Base-by-base conservation (phyloP, 805 yeast species). In the Debaryomyces tyrocola region DNA sequence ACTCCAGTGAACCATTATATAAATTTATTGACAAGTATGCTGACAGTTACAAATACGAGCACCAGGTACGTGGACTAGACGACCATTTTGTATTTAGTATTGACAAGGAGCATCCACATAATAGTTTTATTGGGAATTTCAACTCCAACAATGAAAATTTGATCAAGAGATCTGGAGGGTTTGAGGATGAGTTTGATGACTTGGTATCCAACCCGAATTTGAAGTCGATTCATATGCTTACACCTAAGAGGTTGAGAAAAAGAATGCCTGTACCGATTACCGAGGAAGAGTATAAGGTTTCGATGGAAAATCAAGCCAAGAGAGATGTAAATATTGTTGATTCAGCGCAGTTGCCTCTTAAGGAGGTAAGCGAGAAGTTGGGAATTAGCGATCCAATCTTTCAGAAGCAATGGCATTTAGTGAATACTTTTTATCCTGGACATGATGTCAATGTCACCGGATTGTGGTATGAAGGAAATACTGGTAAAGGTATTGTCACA, bases 391-490 rank as follows among this genome's bases (percentile, higher is more conserved):
- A 94, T 67, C 99, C 99, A 0, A 67, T 78, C n/a, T 92, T 94
- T 59, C 63, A 66, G 9, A 73, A 78, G 33, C 99, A 94, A 67
- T 94, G 99, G 99, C 97, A 92, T 66, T 66, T 94, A n/a, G 67
- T 87, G 34, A 94, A 94, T 60, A 73, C 88, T 0, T 62, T 65
- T 6, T 82, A 71, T 53, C 88, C 87, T 0, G 95, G 96, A 0
- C 77, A 89, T 57, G 98, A 92, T 63, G 82, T 94, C 43, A 92
- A 94, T 58, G 92, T 90, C 11, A 67, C 87, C 1, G 90, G 87
- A 0, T 82, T 90, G 10, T 94, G 99, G 99, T 70, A 74, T 27
- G 82, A 82, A 48, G 87, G 85, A 41, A 80, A 86, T 46, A 85
- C 94, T 0, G 99, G 99, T 0, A 65, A 75, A 33, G 92, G 94